Conservation (phyloP, 208 protist species). For the Acanthamoeba healyi region DNA sequence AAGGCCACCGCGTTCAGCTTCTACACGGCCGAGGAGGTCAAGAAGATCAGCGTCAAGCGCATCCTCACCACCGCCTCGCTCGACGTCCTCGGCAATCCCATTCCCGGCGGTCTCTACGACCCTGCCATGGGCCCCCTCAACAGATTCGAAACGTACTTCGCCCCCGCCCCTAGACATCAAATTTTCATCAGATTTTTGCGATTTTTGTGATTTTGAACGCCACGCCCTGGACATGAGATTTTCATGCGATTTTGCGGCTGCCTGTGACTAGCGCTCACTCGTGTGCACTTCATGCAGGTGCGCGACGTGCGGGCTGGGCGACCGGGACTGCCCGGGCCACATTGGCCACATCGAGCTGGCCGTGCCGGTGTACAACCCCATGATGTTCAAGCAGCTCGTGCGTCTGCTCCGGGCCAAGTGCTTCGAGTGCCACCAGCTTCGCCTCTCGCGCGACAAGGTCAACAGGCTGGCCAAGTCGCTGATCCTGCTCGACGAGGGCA, state of each 20-base stretch:
- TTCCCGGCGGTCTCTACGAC: slow-evolving; percentile 92
- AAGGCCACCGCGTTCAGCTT: slow-evolving; percentile 87
- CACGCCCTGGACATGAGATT: too few species aligned
- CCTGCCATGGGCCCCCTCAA: slow-evolving; percentile 91
- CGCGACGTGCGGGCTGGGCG: slow-evolving; percentile 89
- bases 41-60: slow-evolving; percentile 86
- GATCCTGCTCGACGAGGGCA: slow-evolving; percentile 71
- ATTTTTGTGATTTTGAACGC: too few species aligned
- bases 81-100: slow-evolving; percentile 88
- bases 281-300: slow-evolving; percentile 87
- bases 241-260: too few species aligned
- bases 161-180: not conserved
- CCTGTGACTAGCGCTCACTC: too few species aligned
- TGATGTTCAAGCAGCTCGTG: slow-evolving; percentile 88
- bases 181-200: not conserved
- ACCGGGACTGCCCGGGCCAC: slow-evolving; percentile 93
- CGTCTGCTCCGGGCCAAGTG: slow-evolving; percentile 91
- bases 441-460: slow-evolving; percentile 40
- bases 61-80: slow-evolving; percentile 88
- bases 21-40: slow-evolving; percentile 89
- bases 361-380: slow-evolving; percentile 93
- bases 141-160: slow-evolving; percentile 74
- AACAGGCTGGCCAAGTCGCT: slow-evolving; percentile 2
- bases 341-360: slow-evolving; percentile 94
- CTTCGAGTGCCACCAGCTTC: slow-evolving; percentile 90